Base-by-base conservation (phyloP, 2,329 filamentous ascomycete species). In the Pyrenochaeta sp. region DNA sequence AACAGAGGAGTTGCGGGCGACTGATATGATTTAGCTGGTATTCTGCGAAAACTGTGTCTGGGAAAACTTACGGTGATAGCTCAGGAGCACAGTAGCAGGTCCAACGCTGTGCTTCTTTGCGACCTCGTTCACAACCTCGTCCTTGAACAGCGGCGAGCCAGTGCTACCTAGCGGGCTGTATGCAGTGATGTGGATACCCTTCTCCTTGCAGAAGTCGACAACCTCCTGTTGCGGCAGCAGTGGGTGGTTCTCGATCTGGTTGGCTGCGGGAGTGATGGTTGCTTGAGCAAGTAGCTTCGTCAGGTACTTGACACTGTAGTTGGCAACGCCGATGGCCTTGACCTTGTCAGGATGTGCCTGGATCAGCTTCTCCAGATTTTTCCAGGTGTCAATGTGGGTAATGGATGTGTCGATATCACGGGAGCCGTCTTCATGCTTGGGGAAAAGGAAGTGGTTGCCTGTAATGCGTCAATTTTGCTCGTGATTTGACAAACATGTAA, bases 321-420 rank as follows among this genome's bases (percentile, higher is more conserved):
- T 82, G 31, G 79, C 78, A 2, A 82, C 79, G 43, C 80, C 80
- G 54, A 82, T 82, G 18, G 79, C 79, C 69, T 80, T 81, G 45
- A 75, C 73, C 61, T 81, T 81, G 20, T 77, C 77, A 12, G 72
- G 73, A 27, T 78, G 75, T 12, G 76, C 71, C 39, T 77, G 69
- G 52, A 76, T 67, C 32, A 91, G 78, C 58, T 82, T 83, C 80
- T 92, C 90, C 83, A 92, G 87, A 73, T 83, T 84, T 78, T 88
- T 88, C 90, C 90, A 96, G 44, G 90, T 91, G 54, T 90, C 82
- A 60, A 90, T 79, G 74, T 94, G 90, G 64, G 86, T 87, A 81
- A 88, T 87, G 61, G 80, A 81, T 66, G 77, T 82, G 70, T 89
- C 82, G 49, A 95, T 85, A 74, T 96, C 91, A 59, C 91, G 87